Conservation (phyloP, 768 basidiomycete species). For the Trametopsis cervina region DNA sequence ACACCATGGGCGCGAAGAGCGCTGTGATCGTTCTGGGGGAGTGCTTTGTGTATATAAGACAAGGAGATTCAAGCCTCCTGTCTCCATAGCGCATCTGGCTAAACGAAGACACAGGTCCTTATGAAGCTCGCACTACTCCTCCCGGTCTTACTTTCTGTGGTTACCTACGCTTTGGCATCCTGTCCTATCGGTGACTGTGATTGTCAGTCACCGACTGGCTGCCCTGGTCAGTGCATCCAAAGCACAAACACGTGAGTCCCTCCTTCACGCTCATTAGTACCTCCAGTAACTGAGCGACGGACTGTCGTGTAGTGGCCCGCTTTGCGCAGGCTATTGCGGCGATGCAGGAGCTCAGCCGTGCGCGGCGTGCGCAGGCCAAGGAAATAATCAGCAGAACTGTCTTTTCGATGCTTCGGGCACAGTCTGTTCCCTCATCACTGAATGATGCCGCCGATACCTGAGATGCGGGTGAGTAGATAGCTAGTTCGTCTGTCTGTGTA, state of each 20-base stretch:
- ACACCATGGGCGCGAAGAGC: too few relatives aligned
- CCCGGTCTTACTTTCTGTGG: background rate
- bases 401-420: background rate
- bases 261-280: background rate
- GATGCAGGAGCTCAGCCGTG: background rate
- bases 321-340: constrained; percentile 1
- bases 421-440: background rate
- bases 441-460: too few relatives aligned
- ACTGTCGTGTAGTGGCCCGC: background rate
- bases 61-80: too few relatives aligned
- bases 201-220: constrained; percentile 4
- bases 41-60: background rate
- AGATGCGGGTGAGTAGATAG: too few relatives aligned
- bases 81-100: too few relatives aligned
- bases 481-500: too few relatives aligned
- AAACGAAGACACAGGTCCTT: too few relatives aligned
- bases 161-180: background rate
- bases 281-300: background rate
- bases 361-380: background rate
- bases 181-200: background rate
- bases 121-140: background rate
- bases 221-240: constrained; percentile 1
- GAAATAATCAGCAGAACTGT: constrained; percentile 1
- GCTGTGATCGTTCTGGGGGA: background rate
- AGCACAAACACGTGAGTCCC: background rate